Evolutionary conservation across 805 yeast species (phyloP).

Genomic region (Candida silvicultrix): DNA sequence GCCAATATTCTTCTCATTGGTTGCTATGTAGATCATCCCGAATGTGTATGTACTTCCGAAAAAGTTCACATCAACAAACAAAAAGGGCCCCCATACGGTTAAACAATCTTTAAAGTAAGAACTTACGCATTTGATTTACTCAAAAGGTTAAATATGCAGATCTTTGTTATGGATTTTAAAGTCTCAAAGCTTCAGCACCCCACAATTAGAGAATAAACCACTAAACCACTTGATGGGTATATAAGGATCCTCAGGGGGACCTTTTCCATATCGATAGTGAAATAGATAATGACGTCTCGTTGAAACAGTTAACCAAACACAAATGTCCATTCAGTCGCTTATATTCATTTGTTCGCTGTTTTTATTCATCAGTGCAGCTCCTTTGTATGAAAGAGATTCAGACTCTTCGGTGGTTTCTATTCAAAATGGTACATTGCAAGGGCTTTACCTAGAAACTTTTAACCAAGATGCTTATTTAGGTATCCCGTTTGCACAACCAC

Average conservation of each 20-base stretch:
- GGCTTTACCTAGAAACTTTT: slow-evolving; percentile 5
- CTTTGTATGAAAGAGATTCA: not conserved
- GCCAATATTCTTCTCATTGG: not conserved
- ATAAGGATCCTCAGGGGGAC: too few species aligned
- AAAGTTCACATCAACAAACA: too few species aligned
- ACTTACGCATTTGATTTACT: too few species aligned
- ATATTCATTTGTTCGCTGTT: not conserved
- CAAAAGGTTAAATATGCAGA: not conserved
- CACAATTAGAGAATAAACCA: not conserved
- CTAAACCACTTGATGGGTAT: too few species aligned
- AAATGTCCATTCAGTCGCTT: not conserved
- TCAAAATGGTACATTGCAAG: slow-evolving; percentile 11
- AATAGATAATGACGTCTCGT: too few species aligned
- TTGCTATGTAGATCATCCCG: not conserved
- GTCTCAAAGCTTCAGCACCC: not conserved
- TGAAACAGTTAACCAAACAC: too few species aligned
- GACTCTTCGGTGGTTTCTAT: not conserved
- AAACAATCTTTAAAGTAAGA: too few species aligned
- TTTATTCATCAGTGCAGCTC: not conserved
- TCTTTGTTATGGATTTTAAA: not conserved
- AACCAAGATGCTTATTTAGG: slow-evolving; percentile 17
- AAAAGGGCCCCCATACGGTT: too few species aligned
- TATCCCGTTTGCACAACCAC: slow-evolving; percentile 26
- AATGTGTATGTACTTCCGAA: not conserved
- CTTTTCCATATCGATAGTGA: too few species aligned